Conservation (phyloP, 192 early-diverging fungal genomes). For the Umbelopsis sp. region DNA sequence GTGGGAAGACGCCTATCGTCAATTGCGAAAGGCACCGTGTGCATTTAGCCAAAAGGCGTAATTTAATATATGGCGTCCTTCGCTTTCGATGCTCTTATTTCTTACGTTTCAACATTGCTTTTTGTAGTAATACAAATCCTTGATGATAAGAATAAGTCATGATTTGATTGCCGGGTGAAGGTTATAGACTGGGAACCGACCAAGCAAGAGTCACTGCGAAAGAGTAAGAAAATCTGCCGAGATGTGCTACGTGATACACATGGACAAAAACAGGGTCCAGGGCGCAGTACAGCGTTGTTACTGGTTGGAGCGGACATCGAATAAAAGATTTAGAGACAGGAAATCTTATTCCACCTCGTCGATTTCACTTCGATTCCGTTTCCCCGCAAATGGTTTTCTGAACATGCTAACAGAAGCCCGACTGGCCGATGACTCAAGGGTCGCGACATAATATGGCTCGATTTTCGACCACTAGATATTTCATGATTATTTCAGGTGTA, state of each 20-base stretch:
- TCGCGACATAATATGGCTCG: too few species aligned
- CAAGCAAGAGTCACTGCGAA: background rate
- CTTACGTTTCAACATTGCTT: too few species aligned
- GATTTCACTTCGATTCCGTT: background rate
- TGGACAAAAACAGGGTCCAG: constrained; percentile 18
- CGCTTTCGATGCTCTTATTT: too few species aligned
- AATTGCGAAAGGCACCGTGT: background rate
- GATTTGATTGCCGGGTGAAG: too few species aligned
- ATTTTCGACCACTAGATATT: too few species aligned
- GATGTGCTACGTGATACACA: constrained; percentile 10
- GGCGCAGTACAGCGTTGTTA: background rate
- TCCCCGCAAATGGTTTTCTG: background rate
- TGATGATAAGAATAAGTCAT: too few species aligned
- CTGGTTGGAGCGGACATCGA: background rate
- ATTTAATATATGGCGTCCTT: too few species aligned
- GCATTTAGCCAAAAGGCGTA: too few species aligned
- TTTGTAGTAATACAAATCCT: too few species aligned
- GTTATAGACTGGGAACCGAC: background rate
- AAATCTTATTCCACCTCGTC: background rate
- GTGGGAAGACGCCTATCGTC: constrained; percentile 16
- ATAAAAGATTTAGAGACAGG: background rate
- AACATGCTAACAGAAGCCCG: too few species aligned
- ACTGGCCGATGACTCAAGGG: too few species aligned
- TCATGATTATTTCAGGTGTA: too few species aligned
- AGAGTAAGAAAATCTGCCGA: constrained; percentile 1